These are phyloP conservation scores for Cryphonectria naterciae DNA, from an alignment of 2,329 filamentous ascomycete genomes.

Conservation along the genomic window DNA sequence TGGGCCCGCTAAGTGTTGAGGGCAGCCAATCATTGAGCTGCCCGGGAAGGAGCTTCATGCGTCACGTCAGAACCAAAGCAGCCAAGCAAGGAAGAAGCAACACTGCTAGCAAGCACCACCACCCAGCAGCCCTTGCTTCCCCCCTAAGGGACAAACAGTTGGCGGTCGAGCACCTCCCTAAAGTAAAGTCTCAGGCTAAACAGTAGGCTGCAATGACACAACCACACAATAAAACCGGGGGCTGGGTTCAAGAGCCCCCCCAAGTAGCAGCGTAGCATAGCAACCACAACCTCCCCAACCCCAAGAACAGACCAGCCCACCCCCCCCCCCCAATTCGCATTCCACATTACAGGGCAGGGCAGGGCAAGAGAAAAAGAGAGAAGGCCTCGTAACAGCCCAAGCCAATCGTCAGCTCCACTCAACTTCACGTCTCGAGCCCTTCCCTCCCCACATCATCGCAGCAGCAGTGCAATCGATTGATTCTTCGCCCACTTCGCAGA, in stretches of 20 bases:
- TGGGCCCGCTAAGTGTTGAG: constrained; percentile 1
- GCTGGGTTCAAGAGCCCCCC: not conserved
- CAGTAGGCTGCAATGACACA: not conserved
- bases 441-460: constrained; percentile 1
- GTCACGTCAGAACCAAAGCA: not conserved
- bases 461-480: not conserved
- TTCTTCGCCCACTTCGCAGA: not conserved
- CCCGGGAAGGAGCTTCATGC: constrained; percentile 19
- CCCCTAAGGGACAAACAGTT: not conserved
- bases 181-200: not conserved
- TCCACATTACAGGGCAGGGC: not conserved
- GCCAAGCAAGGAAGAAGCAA: not conserved
- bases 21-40: constrained; percentile 13
- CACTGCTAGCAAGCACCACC: not conserved
- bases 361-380: not conserved
- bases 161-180: not conserved
- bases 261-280: not conserved
- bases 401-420: constrained; percentile 2
- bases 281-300: not conserved
- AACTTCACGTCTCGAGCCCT: not conserved
- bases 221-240: constrained; percentile 8
- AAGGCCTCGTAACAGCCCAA: not conserved
- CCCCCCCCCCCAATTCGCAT: not conserved
- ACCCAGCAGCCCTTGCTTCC: constrained; percentile 3
- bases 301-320: not conserved